Conservation (phyloP, 2,329 filamentous ascomycete species). For the Epichloe sibirici region DNA sequence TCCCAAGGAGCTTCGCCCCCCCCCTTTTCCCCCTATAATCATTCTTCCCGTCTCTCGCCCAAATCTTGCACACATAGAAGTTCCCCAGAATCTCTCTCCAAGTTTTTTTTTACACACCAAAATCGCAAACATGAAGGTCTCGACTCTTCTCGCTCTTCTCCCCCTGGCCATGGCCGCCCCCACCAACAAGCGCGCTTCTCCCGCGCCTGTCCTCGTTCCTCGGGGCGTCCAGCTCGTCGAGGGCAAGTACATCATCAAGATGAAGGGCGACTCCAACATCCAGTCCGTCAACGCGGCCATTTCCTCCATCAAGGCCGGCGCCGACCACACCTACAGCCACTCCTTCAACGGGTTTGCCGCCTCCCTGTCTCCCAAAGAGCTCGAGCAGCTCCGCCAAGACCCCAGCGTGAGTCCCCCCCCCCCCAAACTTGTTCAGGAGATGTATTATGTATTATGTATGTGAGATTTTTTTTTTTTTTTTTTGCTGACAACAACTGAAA, state of each 20-base stretch:
- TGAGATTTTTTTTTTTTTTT: no score
- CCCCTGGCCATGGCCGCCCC: constrained; percentile 21
- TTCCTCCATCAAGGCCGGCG: constrained; percentile 16
- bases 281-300: constrained; percentile 15
- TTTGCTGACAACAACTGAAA: background rate
- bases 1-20: background rate
- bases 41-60: background rate
- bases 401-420: constrained; percentile 11
- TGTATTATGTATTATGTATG: background rate
- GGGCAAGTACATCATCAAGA: constrained; percentile 27
- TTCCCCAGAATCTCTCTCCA: background rate
- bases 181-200: constrained; percentile 18
- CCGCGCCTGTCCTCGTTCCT: constrained; percentile 22
- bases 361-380: constrained; percentile 13
- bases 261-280: constrained; percentile 15
- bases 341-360: constrained; percentile 18
- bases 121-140: constrained; percentile 16
- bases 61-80: background rate
- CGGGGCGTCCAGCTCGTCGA: constrained; percentile 19
- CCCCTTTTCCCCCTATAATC: background rate
- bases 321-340: constrained; percentile 20
- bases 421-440: background rate
- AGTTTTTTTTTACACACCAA: background rate
- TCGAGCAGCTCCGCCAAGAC: constrained; percentile 15
- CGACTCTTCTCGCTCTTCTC: constrained; percentile 21